Base-by-base conservation (phyloP, 2,329 filamentous ascomycete genomes). In the Fusarium miscanthi region DNA sequence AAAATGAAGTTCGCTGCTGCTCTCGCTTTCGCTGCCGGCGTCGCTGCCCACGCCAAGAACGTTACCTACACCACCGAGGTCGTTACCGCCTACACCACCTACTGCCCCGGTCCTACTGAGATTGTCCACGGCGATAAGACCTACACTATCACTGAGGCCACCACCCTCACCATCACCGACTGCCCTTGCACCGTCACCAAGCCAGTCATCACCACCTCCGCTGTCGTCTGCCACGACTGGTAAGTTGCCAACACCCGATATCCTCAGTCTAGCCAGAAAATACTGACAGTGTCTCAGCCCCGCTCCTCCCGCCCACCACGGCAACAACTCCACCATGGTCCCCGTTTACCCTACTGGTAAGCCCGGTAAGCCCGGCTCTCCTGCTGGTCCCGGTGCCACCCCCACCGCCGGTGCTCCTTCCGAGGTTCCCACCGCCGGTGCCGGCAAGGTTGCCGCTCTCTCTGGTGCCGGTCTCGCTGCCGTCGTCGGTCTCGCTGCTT, bases 81-180 rank as follows among this genome's bases (percentile, higher is more conserved):
- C 74, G 88, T 93, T 73, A 90, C 89, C 65, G 82, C 85, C 65
- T 89, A 89, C 85, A 90, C 88, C 83, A 94, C 92, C 80, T 93
- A 87, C 89, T 94, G 92, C 89, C 91, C 92, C 27, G 85, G 80
- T 75, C 81, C 92, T 74, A 93, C 92, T 77, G 82, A 85, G 77
- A 83, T 93, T 82, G 88, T 87, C 78, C 86, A 92, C 84, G 88
- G 87, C 80, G 85, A 83, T 83, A 85, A 87, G 81, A 93, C 91
- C 83, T 93, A 92, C 87, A 91, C 88, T 77, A 85, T 94, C 83
- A 90, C 90, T 74, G 84, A 87, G 84, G 88, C 91, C 80, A 91
- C 90, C 81, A 91, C 89, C 81, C 82, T 92, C 82, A 93, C 91
- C 85, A 88, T 93, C 86, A 89, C 89, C 77, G 85, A 91, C 87